These are phyloP conservation scores for Hydnum rufescens DNA, from an alignment of 768 basidiomycete species.

Conservation along the genomic window DNA sequence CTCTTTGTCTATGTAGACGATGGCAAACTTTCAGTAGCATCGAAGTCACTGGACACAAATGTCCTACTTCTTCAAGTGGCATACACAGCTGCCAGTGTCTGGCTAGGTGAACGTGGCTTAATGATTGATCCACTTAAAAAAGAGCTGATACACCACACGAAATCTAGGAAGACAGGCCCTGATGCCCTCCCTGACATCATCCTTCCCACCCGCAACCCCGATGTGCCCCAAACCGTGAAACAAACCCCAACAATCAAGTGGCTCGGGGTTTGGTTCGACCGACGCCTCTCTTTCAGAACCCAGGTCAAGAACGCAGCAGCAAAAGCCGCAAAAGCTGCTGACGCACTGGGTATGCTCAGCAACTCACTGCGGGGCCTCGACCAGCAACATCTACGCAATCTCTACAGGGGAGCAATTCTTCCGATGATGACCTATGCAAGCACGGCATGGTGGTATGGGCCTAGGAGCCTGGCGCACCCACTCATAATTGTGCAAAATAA, in stretches of 20 bases:
- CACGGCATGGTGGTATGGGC: slow-evolving; percentile 18
- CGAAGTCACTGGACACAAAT: slow-evolving; percentile 5
- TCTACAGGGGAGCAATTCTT: slow-evolving; percentile 16
- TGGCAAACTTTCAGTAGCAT: slow-evolving; percentile 5
- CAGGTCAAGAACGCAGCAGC: slow-evolving; percentile 16
- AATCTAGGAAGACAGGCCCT: too few relatives aligned
- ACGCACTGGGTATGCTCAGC: slow-evolving; percentile 17
- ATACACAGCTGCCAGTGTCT: background rate
- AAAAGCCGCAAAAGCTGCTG: slow-evolving; percentile 15
- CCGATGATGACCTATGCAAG: slow-evolving; percentile 20
- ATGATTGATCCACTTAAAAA: slow-evolving; percentile 3
- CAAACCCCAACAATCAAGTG: slow-evolving; percentile 11
- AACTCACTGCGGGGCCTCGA: slow-evolving; percentile 19
- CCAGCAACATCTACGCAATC: too few relatives aligned
- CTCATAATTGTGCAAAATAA: slow-evolving; percentile 17
- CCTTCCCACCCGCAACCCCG: background rate
- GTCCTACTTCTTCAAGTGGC: background rate
- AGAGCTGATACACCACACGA: slow-evolving; percentile 5
- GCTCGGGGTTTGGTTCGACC: slow-evolving; percentile 21
- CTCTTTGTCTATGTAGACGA: slow-evolving; percentile 6
- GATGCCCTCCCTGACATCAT: background rate
- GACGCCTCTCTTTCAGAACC: slow-evolving; percentile 17
- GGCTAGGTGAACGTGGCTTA: slow-evolving; percentile 2
- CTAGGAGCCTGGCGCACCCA: slow-evolving; percentile 12
- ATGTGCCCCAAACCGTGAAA: background rate